Base-by-base conservation (phyloP, 1,139 yeast species). In the Candida gigantensis region DNA sequence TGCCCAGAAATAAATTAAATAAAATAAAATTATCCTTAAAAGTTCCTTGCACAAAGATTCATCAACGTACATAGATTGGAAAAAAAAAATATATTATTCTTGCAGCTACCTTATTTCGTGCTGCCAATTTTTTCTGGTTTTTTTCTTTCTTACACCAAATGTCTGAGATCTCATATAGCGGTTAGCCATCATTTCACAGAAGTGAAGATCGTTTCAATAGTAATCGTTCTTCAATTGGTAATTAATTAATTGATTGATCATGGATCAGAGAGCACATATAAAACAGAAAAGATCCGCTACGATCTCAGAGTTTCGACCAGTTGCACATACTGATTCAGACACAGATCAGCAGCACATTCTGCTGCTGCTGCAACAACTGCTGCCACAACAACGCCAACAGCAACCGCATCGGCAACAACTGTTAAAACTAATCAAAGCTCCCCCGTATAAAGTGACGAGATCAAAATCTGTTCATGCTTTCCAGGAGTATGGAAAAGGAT, bases 401-500 rank as follows among this genome's bases (percentile, higher is more conserved):
- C 12, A 23, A 18, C n/a, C n/a, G 6, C 26, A n/a, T n/a, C 29
- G 30, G 13, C 29, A 23, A 20, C 16, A 18, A 2, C 28, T 18
- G n/a, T 17, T 31, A 10, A 35, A 31, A 28, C 28, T 42, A 16
- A 31, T 35, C 13, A 41, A 37, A 39, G 35, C 37, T 1, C 30
- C 28, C 7, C 44, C 40, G 3, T 43, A 29, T 26, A 43, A 44
- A 33, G 34, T 44, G 4, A 39, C 45, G 8, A 27, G 48, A 21
- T 39, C 48, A 9, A 37, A 29, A 14, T 43, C 48, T 14, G 35
- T 41, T 34, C 40, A 43, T 21, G 43, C 43, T 4, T 42, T 41
- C 21, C 36, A 35, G 28, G 47, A 43, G 27, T 43, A 41, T 25
- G 43, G 45, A 6, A 34, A 31, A 24, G 24, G 30, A 13, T 19